Base-by-base conservation (phyloP, 2,329 filamentous ascomycete species). In the Incumbomyces delicatus region DNA sequence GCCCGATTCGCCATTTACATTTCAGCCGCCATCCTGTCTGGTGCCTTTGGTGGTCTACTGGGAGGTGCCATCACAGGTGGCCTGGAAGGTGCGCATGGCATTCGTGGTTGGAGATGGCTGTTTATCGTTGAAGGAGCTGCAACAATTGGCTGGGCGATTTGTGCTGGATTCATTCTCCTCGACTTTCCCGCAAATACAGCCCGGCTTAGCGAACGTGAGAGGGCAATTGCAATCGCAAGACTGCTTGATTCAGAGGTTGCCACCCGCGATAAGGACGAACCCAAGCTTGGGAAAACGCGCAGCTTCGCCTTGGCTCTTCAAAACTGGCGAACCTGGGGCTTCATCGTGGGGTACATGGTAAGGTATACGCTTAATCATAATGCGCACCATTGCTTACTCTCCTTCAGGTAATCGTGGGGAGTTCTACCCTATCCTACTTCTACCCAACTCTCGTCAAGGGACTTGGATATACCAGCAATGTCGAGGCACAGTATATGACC, bases 1-100 rank as follows among this genome's bases (percentile, higher is more conserved):
- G 78, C 73, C 41, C 66, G 77, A 4, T 73, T 80, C 41, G 73
- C 75, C 2, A 64, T 81, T 4, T 81, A 80, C 57, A 80, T 75
- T 55, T 75, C 70, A 33, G 75, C 74, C 20, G 74, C 74, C 1
- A 71, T 74, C 7, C 62, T 80, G 8, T 76, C 77, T 0, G 76
- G 75, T 22, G 77, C 78, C 1, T 81, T 81, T 58, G 76, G 76
- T 44, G 77, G 78, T 8, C 64, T 82, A 12, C 63, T 81, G 0
- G 77, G 77, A 0, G 75, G 65, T 60, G 69, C 61, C 2, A 74
- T 76, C 47, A 1, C 64, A 63, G 22, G 17, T 59, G 58, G 8
- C 14, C 41, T 53, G 4, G 51, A 53, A 20, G 51, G 51, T 2
- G 44, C 47, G 16, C 46, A 47, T 20, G 56, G 57, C n/a, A 50